phyloP scores from a whole-genome alignment of 768 basidiomycete species.

The Suillus fuscotomentosus region DNA sequence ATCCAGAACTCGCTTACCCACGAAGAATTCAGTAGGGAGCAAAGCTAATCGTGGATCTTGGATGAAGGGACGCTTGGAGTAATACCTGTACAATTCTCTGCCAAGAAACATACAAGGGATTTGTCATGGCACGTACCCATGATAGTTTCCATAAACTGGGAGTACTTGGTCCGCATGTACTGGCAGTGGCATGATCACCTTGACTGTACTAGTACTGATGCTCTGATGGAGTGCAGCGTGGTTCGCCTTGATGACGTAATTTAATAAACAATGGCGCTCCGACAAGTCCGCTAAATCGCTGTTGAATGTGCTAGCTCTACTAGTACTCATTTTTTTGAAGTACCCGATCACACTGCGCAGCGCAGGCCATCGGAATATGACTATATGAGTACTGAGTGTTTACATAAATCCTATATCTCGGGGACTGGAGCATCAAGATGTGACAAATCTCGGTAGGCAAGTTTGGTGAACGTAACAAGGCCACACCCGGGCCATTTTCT shows the following conservation, averaged over 20 bases:
- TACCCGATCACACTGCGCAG: too few species aligned
- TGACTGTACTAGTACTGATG: neutral
- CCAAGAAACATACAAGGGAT: neutral
- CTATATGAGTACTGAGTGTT: too few species aligned
- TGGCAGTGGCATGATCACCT: neutral
- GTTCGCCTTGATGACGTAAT: neutral
- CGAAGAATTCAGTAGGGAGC: constrained; percentile 54
- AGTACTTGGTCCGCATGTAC: neutral
- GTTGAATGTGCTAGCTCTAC: too few species aligned
- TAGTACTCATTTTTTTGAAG: too few species aligned
- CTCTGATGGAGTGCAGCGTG: neutral
- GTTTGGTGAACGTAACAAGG: too few species aligned
- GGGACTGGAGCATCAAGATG: too few species aligned
- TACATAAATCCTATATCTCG: too few species aligned
- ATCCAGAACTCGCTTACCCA: constrained; percentile 65
- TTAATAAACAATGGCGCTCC: too few species aligned
- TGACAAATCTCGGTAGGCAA: too few species aligned
- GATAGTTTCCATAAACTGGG: constrained; percentile 75
- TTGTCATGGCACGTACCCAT: constrained; percentile 44
- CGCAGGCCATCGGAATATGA: too few species aligned
- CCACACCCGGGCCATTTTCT: too few species aligned
- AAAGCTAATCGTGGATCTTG: constrained; percentile 65
- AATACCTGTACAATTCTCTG: constrained; percentile 50
- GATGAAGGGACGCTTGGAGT: constrained; percentile 64
- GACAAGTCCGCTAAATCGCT: too few species aligned